A percentile compares a stretch with the other conserved stretches of the same genome.
Conservation (phyloP, 805 yeast genomes). For the Ogataea nonfermentans region DNA sequence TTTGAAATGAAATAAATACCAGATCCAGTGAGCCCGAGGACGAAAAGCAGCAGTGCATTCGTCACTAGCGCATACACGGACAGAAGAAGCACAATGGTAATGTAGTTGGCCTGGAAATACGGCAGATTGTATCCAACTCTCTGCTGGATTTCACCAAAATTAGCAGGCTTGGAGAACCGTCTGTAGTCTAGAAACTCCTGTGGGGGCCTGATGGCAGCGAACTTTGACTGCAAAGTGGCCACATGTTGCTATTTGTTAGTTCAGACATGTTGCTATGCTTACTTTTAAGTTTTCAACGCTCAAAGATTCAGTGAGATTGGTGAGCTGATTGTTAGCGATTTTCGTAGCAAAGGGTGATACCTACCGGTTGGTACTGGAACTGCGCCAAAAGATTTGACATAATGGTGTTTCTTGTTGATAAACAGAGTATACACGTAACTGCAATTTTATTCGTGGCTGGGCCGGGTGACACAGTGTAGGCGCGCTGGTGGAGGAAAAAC, state of each 20-base stretch:
- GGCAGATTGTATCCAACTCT: conserved; percentile 85
- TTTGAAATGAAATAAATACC: conserved; percentile 79
- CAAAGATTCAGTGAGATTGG: conserved; percentile 46
- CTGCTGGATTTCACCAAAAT: conserved; percentile 84
- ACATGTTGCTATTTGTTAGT: conserved; percentile 26
- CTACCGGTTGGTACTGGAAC: conserved; percentile 40
- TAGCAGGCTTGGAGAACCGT: conserved; percentile 85
- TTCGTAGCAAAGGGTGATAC: conserved; percentile 23
- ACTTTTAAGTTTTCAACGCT: conserved; percentile 48
- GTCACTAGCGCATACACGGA: conserved; percentile 85
- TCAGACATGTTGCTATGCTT: conserved; percentile 1
- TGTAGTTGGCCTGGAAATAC: conserved; percentile 85
- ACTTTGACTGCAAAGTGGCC: conserved; percentile 54
- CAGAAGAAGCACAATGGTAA: conserved; percentile 65
- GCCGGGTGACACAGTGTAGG: conserved; percentile 7
- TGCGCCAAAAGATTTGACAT: conserved; percentile 35
- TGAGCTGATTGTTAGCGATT: conserved; percentile 31
- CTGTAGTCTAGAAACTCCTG: conserved; percentile 92
- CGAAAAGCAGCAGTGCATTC: conserved; percentile 80
- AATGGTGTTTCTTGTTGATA: background rate
- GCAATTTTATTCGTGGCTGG: conserved; percentile 3
- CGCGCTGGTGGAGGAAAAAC: conserved; percentile 1
- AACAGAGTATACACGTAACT: conserved; percentile 13
- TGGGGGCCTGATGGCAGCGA: conserved; percentile 78
- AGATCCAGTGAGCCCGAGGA: conserved; percentile 64